Evolutionary conservation across 495 filamentous ascomycete genomes (phyloP).

Genomic region (Hypoxylon fragiforme): DNA sequence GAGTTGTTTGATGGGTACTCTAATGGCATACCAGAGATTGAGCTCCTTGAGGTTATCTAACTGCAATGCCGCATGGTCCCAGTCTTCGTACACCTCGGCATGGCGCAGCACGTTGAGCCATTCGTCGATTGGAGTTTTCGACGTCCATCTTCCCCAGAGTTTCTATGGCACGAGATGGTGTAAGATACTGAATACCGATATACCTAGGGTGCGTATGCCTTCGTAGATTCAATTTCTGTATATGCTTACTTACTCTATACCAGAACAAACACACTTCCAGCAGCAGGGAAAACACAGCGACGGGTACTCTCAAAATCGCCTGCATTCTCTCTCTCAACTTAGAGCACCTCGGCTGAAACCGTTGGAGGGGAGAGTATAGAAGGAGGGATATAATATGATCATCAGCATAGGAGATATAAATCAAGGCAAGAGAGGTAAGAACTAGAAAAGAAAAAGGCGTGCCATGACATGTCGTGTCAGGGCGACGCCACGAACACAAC

Average conservation of each 20-base stretch:
- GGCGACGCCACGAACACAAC: conserved; percentile 12
- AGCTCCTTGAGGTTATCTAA: conserved; percentile 77
- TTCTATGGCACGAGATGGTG: conserved; percentile 45
- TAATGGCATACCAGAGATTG: conserved; percentile 73
- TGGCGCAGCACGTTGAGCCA: conserved; percentile 62
- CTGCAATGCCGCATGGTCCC: conserved; percentile 77
- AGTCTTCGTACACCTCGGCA: conserved; percentile 76
- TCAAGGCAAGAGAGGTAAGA: not conserved
- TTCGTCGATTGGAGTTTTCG: conserved; percentile 54
- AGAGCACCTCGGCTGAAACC: conserved; percentile 18
- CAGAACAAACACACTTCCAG: conserved; percentile 67
- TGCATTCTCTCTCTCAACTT: conserved; percentile 33
- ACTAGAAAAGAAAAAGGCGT: conserved; percentile 6
- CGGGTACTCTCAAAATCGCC: conserved; percentile 42
- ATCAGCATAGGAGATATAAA: not conserved
- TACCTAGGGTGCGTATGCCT: too few species aligned
- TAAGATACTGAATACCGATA: conserved; percentile 4
- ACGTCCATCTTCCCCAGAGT: conserved; percentile 57
- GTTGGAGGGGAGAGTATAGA: conserved; percentile 2
- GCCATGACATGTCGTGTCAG: conserved; percentile 14
- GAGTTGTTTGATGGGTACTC: too few species aligned
- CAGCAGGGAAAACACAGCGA: conserved; percentile 58
- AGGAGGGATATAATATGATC: too few species aligned
- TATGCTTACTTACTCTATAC: conserved; percentile 55
- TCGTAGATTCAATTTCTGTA: not conserved